Percentiles rank a stretch among this genome's conserved stretches.
Conservation (phyloP, 2,329 filamentous ascomycete species). For the Talaromyces sp. region DNA sequence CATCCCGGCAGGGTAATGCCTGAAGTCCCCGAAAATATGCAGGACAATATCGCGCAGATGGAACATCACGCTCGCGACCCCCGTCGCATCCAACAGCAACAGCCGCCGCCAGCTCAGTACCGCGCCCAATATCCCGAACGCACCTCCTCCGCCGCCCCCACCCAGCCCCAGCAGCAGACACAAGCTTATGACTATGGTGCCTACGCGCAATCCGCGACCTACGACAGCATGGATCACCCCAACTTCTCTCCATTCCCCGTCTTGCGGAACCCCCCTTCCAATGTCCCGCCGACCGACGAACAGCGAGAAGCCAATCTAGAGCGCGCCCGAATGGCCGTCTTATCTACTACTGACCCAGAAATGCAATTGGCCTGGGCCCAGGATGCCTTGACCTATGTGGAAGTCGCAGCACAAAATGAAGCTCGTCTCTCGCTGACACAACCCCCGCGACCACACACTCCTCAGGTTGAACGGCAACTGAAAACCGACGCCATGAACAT, state of each 20-base stretch:
- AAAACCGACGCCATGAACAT: conserved; percentile 89
- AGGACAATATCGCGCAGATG: conserved; percentile 88
- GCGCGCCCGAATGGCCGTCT: conserved; percentile 76
- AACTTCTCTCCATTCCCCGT: conserved; percentile 92
- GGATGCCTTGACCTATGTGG: conserved; percentile 85
- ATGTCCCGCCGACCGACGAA: conserved; percentile 90
- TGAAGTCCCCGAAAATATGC: conserved; percentile 95
- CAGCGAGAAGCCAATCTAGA: conserved; percentile 90
- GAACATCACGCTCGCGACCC: conserved; percentile 70
- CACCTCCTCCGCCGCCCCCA: conserved; percentile 39
- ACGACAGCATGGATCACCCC: conserved; percentile 60
- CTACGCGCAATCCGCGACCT: conserved; percentile 55
- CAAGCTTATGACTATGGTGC: conserved; percentile 44
- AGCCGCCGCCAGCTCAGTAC: conserved; percentile 33
- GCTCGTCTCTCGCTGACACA: conserved; percentile 64
- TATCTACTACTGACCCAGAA: conserved; percentile 91
- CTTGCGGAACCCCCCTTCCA: conserved; percentile 74
- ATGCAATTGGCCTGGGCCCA: conserved; percentile 98
- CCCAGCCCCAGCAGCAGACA: conserved; percentile 31
- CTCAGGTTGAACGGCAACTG: conserved; percentile 84
- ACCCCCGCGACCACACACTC: conserved; percentile 71
- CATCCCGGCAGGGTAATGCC: conserved; percentile 73
- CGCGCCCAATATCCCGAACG: conserved; percentile 40
- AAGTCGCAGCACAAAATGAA: conserved; percentile 77
- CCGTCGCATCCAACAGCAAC: conserved; percentile 47